Evolutionary conservation across 139 green algal genomes (phyloP).

Genomic region (Auxenochlorella protothecoides): DNA sequence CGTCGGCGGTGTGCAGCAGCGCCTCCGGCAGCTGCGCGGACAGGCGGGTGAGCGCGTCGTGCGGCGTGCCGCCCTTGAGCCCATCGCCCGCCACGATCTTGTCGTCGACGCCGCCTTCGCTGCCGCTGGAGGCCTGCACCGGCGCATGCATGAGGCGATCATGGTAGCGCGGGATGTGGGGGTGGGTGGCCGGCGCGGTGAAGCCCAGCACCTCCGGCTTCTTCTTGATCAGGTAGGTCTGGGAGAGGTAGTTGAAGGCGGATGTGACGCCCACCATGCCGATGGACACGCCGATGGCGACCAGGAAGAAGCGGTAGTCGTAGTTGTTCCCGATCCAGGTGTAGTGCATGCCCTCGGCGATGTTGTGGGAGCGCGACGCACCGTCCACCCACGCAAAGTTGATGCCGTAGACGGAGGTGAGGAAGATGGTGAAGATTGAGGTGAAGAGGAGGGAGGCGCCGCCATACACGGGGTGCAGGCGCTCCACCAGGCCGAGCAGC

Average conservation of each 20-base stretch:
- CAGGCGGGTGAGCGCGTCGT: not conserved
- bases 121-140: too few species aligned
- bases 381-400: not conserved
- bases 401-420: conserved; percentile 1
- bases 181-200: conserved; percentile 21
- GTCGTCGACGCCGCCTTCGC: not conserved
- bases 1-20: too few species aligned
- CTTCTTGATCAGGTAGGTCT: not conserved
- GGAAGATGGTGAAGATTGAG: conserved; percentile 13
- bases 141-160: too few species aligned
- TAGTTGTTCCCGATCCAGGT: conserved; percentile 31
- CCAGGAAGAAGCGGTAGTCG: conserved; percentile 26
- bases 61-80: not conserved
- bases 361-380: not conserved
- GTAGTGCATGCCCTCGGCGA: conserved; percentile 17
- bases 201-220: conserved; percentile 10
- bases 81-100: not conserved
- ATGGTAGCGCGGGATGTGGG: conserved; percentile 4
- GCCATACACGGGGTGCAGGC: conserved; percentile 12
- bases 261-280: conserved; percentile 16
- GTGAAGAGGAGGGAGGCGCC: conserved; percentile 24
- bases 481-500: conserved; percentile 24
- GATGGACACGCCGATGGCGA: conserved; percentile 18
- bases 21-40: not conserved
- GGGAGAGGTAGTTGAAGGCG: conserved; percentile 7